Conservation (phyloP, 345 rosid species). For the Moringa oleifera region DNA sequence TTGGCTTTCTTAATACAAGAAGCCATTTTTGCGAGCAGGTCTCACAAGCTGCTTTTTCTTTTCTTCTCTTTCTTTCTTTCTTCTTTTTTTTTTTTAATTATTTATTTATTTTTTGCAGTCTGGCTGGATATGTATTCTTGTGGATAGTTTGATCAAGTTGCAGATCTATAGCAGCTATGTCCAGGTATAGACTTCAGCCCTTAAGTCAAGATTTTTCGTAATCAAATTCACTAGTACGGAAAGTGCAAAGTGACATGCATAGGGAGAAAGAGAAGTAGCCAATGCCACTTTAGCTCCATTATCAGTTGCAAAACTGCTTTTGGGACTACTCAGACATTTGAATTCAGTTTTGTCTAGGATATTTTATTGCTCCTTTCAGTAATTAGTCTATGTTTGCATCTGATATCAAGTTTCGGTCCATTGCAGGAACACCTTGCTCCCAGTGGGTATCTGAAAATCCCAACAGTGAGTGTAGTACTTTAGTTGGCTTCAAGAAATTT, state of each 20-base stretch:
- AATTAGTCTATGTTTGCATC: background rate
- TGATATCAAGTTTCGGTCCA: constrained; percentile 9
- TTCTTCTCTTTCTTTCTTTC: too few relatives aligned
- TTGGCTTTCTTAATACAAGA: background rate
- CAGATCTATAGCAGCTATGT: constrained; percentile 61
- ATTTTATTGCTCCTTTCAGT: background rate
- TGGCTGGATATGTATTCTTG: constrained; percentile 49
- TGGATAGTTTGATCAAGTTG: constrained; percentile 54
- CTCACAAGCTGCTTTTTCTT: too few relatives aligned
- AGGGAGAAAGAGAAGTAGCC: too few relatives aligned
- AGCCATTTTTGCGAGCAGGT: background rate
- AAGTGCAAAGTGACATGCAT: too few relatives aligned
- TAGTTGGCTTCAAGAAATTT: background rate
- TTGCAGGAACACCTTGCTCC: constrained; percentile 95
- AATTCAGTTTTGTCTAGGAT: too few relatives aligned
- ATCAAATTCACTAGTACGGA: too few relatives aligned
- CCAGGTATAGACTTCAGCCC: constrained; percentile 41
- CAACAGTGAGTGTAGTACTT: constrained; percentile 50
- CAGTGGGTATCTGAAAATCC: constrained; percentile 68
- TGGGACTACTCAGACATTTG: too few relatives aligned
- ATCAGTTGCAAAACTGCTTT: too few relatives aligned
- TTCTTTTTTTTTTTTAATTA: too few relatives aligned
- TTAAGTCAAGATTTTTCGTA: too few relatives aligned
- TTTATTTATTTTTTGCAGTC: constrained; percentile 38
- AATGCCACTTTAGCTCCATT: too few relatives aligned